Evolutionary conservation across 805 yeast species (phyloP), one percentile per base, ranked within the genome.

Genomic region (Yarrowia sp.): DNA sequence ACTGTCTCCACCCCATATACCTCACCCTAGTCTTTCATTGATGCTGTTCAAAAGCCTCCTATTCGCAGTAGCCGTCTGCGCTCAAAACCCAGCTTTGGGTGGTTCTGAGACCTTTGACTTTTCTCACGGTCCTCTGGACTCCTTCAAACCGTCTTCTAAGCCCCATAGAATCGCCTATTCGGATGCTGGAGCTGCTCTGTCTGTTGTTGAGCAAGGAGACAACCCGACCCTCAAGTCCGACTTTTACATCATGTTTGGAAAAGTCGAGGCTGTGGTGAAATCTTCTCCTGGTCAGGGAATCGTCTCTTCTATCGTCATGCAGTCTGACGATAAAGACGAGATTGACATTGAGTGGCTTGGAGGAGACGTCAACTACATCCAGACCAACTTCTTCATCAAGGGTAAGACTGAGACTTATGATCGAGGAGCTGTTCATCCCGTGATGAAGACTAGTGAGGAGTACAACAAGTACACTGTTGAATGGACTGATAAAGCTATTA

Each of bases 341-440:
- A 85, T 92, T 53, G 98, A 92, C 77, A 72, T 89, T 57, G 97
- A 92, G 75, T 88, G 95, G 86, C 80, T 89, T 50, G 97, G 97
- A 18, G 86, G 89, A 55, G 96, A 92, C 73, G 79, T 79, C 28
- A 80, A 84, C 44, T 87, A 90, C 73, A 84, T 88, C 70, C 96
- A 90, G 76, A 80, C 92, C 31, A 77, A 77, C 70, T 92, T 76
- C 75, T 92, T 90, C 78, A 84, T 91, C 39, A 88, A 92, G 74
- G 97, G 97, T 66, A 78, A 86, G 72, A 85, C 90, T 2, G 74
- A 86, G 8, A 84, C 93, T 2, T 90, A 87, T 72, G 90, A 89
- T 73, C 83, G 97, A 71, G 97, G 97, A 65, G 85, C 75, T 39
- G 88, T 83, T 77, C 92, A 89, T 70, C 70, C 75, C 8, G 39